Base-by-base conservation (phyloP, 805 yeast genomes). In the Ogataea angusta region DNA sequence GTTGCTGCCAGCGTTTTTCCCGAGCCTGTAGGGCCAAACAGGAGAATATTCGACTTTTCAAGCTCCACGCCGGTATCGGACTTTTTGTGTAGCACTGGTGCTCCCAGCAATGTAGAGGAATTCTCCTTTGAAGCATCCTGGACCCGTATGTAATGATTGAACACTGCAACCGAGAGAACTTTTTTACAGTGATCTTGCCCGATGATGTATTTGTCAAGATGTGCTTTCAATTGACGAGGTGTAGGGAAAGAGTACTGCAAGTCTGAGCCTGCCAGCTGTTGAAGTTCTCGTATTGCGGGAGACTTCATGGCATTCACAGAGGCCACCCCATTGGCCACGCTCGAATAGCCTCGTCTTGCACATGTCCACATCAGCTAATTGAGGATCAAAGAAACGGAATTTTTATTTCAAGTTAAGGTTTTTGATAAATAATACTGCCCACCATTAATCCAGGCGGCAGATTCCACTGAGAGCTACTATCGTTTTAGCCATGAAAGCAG, bases 11-110 rank as follows among this genome's bases (percentile, higher is more conserved):
- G 53, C 0, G 84, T 78, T 53, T 78, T 78, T 14, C 84, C 83
- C 3, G 80, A 72, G 1, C 84, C 84, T 6, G 80, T 73, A 0
- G 84, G 84, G 0, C 84, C 84, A 7, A 78, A 57, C 2, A 78
- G 57, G 33, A 78, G 50, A 2, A 78, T 70, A 55, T 78, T 78
- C 22, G 82, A 73, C 46, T 78, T 78, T 38, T 75, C 76, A 33
- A 77, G 53, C 34, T 70, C 73, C 6, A 38, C 30, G n/a, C 75
- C 62, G 33, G 65, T 65, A 1, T 67, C 68, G 6, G 54, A 49
- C 3, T 35, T 36, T 4, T 39, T 34, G 12, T 44, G 41, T 7
- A 38, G 22, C 6, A 30, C 16, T 7, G 43, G 47, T 2, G 48
- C 47, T 7, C 49, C 48, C 7, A 42, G 27, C 10, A 50, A 18